Conservation (phyloP, 2,329 filamentous ascomycete genomes). For the Talaromyces sp. region DNA sequence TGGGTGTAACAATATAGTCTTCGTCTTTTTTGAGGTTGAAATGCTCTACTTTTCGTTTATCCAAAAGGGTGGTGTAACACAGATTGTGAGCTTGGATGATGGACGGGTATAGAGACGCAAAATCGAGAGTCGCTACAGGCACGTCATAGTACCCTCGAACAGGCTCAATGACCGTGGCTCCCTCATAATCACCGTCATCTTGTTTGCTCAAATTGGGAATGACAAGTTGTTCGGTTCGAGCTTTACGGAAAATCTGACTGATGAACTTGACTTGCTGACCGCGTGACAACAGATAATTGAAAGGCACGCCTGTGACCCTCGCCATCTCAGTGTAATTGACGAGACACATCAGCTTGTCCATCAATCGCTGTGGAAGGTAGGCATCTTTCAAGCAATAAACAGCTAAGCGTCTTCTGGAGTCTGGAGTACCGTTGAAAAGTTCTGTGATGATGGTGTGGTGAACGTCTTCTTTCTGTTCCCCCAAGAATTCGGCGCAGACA, state of each 20-base stretch:
- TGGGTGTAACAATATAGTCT: constrained; percentile 95
- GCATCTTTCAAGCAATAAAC: constrained; percentile 98
- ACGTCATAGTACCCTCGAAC: constrained; percentile 90
- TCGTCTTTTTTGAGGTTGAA: constrained; percentile 78
- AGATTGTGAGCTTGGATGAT: constrained; percentile 99
- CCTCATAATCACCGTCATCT: constrained; percentile 87
- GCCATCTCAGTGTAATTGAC: constrained; percentile 99
- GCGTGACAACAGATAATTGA: constrained; percentile 86
- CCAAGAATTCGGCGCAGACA: constrained; percentile 88
- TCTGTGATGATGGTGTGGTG: constrained; percentile 99
- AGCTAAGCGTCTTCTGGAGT: constrained; percentile 83
- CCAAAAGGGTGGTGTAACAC: constrained; percentile 91
- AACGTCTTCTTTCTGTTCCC: constrained; percentile 97
- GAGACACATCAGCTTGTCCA: constrained; percentile 98
- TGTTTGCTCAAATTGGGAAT: constrained; percentile 80
- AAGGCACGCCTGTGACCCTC: constrained; percentile 96
- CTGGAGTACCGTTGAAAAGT: constrained; percentile 90
- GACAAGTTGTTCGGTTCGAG: constrained; percentile 85
- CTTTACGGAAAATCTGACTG: constrained; percentile 94
- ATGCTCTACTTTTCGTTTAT: constrained; percentile 72
- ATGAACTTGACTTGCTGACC: constrained; percentile 98
- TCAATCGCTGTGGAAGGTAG: constrained; percentile 85
- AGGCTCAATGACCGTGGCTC: constrained; percentile 96
- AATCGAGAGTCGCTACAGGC: constrained; percentile 95
- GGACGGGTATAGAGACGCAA: constrained; percentile 95